Conservation (phyloP, 1,139 yeast genomes). For the Taiozyma sp. region DNA sequence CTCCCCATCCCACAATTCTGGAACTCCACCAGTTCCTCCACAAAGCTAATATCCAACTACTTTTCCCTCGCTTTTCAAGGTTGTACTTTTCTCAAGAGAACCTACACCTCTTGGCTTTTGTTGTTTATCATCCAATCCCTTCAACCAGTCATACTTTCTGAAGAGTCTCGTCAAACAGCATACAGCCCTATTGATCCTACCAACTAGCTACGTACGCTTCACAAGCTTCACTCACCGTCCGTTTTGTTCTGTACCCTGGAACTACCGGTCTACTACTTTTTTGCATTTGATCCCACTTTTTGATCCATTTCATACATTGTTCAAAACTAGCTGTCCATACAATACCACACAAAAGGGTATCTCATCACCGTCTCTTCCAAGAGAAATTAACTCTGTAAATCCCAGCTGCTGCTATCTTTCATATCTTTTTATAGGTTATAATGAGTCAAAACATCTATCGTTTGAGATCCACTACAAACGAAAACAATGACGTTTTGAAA, state of each 20-base stretch:
- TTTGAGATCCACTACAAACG: conserved; percentile 15
- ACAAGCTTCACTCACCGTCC: neutral
- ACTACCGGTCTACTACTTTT: neutral
- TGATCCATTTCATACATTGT: neutral
- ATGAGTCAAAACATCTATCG: conserved; percentile 19
- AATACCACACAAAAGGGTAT: neutral
- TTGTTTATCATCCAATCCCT: neutral
- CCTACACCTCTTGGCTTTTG: neutral
- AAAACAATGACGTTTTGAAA: conserved; percentile 16
- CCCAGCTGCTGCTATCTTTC: neutral
- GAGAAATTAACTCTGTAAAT: neutral
- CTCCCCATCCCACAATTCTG: neutral
- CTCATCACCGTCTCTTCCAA: neutral
- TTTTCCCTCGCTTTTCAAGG: neutral
- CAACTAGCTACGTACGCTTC: neutral
- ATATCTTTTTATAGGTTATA: neutral
- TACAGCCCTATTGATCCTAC: neutral
- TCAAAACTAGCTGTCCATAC: neutral
- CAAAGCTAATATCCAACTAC: neutral
- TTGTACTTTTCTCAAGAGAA: neutral
- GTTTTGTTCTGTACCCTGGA: neutral
- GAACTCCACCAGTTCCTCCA: neutral
- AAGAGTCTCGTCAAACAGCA: neutral
- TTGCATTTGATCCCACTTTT: neutral
- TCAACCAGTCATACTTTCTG: neutral